Evolutionary conservation across 805 yeast genomes (phyloP).

Genomic region (Starmera dryadoides): DNA sequence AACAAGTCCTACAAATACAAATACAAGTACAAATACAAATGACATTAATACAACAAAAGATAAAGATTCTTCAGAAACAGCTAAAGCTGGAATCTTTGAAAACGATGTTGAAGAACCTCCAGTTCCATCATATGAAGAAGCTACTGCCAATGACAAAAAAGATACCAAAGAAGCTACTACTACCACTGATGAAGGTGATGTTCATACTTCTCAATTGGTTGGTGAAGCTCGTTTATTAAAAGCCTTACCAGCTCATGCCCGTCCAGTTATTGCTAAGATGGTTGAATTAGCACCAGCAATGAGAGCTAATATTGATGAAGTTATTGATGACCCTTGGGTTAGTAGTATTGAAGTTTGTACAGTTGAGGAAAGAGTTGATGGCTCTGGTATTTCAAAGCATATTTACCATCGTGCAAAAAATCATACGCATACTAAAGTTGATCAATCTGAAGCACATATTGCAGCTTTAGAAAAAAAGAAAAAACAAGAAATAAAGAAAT

Average conservation of each 20-base stretch:
- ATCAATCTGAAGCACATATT: constrained; percentile 91
- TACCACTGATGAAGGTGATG: constrained; percentile 23
- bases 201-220: constrained; percentile 57
- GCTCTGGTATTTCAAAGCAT: constrained; percentile 23
- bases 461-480: constrained; percentile 87
- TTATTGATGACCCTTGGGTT: constrained; percentile 69
- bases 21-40: background rate
- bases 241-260: constrained; percentile 65
- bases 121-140: constrained; percentile 23
- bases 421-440: constrained; percentile 84
- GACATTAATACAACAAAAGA: constrained; percentile 1
- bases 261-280: constrained; percentile 66
- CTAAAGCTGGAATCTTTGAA: constrained; percentile 2
- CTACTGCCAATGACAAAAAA: constrained; percentile 6
- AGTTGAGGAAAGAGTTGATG: constrained; percentile 35
- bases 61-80: background rate
- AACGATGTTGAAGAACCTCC: constrained; percentile 3
- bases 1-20: background rate
- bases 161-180: constrained; percentile 11
- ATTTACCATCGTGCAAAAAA: constrained; percentile 40
- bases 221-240: constrained; percentile 68
- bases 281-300: constrained; percentile 83
- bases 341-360: constrained; percentile 63
- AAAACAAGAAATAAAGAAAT: constrained; percentile 19
- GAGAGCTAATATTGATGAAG: constrained; percentile 73